Conservation (phyloP, 2,329 filamentous ascomycete species). For the Emydomyces testavorans region DNA sequence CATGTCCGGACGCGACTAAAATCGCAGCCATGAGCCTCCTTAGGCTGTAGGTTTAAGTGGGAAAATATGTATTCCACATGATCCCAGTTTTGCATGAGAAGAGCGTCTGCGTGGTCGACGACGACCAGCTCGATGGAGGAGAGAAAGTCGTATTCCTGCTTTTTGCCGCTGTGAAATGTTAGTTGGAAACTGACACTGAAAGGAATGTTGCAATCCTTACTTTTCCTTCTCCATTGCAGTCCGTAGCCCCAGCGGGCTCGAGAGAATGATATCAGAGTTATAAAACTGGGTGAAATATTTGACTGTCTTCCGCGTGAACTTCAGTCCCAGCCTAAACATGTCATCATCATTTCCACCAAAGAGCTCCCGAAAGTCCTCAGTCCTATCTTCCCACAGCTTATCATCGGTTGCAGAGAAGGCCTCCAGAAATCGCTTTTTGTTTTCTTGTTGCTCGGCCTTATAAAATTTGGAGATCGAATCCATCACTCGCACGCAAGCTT, state of each 20-base stretch:
- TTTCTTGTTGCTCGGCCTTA: constrained; percentile 83
- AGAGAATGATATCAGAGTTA: constrained; percentile 87
- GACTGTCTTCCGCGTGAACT: constrained; percentile 90
- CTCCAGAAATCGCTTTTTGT: constrained; percentile 83
- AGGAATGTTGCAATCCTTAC: constrained; percentile 30
- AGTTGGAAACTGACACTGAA: constrained; percentile 24
- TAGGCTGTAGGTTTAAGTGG: constrained; percentile 81
- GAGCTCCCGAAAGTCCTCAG: constrained; percentile 75
- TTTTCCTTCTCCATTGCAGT: constrained; percentile 77
- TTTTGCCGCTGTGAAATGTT: constrained; percentile 41
- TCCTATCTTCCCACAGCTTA: constrained; percentile 59
- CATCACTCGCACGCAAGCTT: constrained; percentile 69
- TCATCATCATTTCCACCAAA: constrained; percentile 96
- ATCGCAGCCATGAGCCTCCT: constrained; percentile 82
- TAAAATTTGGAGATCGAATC: constrained; percentile 65
- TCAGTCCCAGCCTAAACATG: constrained; percentile 90
- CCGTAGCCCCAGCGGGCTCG: constrained; percentile 76
- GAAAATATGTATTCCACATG: constrained; percentile 86
- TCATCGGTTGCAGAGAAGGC: constrained; percentile 60
- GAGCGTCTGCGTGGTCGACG: constrained; percentile 81
- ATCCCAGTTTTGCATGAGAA: constrained; percentile 98
- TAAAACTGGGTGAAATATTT: constrained; percentile 95
- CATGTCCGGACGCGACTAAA: constrained; percentile 80
- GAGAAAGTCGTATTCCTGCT: constrained; percentile 75
- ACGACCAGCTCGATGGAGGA: constrained; percentile 86